Base-by-base conservation (phyloP, 495 filamentous ascomycete genomes). In the Lasiosphaeria ovina region DNA sequence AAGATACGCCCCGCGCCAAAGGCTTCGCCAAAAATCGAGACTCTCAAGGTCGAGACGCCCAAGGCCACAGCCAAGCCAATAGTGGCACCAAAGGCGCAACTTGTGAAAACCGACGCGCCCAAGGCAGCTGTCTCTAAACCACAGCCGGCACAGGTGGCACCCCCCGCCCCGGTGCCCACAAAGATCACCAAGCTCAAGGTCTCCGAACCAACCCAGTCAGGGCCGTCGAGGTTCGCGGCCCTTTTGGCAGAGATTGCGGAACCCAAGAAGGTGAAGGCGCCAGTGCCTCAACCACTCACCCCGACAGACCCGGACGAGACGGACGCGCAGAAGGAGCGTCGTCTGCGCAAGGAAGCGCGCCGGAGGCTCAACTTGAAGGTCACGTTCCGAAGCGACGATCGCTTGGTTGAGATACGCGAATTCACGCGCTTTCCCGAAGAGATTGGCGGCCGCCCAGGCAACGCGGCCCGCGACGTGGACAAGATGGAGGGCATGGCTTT, bases 361-460 rank as follows among this genome's bases (percentile, higher is more conserved):
- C 82, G 90, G 10, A 86, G 87, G 59, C 76, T 91, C 36, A 50
- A 84, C 83, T 54, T 91, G 87, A 56, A 83, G 69, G 63, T 97
- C 81, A 79, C 69, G 0, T 81, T 76, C 62, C 92, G 88, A 69
- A 81, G 86, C 0, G 90, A 90, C 57, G 79, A 87, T 35, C 78
- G 81, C n/a, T 80, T 97, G 6, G 87, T 86, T 1, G 77, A 91
- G 63, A 75, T 94, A 40, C 81, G 87, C 48, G 76, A 87, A 24
- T 93, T 96, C 67, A 86, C 84, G 33, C 89, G 92, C 59, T 86
- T 93, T 58, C 89, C 87, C 3, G 89, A 92, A 31, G 91, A 95
- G 69, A 89, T 94, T 57, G 76, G 87, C 59, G 87, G 86, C n/a
- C 87, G 86, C 8, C 81, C 85, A 33, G 80, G 82, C 60, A 86